These are phyloP conservation scores for Avena insularis DNA, from an alignment of 176 grass and related monocot genomes.

Conservation along the genomic window DNA sequence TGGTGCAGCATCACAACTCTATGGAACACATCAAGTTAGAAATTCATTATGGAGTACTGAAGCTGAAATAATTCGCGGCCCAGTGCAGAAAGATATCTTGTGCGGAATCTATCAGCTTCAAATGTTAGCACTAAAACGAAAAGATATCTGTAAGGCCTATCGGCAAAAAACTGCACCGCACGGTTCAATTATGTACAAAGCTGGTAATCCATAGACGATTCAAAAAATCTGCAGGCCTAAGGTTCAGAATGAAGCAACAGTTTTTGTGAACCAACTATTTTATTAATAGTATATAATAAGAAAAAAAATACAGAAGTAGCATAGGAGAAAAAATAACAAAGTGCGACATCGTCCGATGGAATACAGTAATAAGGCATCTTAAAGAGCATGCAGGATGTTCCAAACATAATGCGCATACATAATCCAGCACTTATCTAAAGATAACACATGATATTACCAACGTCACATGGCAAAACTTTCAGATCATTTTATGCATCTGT, in stretches of 20 bases:
- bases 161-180: conserved; percentile 28
- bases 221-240: conserved; percentile 1
- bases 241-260: conserved; percentile 2
- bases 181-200: neutral
- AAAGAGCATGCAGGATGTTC: neutral
- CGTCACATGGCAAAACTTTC: conserved; percentile 5
- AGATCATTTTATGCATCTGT: neutral
- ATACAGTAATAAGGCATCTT: conserved; percentile 4
- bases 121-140: neutral
- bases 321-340: conserved; percentile 9
- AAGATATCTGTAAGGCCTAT: neutral
- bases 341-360: conserved; percentile 17
- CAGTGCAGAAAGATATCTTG: neutral
- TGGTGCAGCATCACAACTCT: neutral
- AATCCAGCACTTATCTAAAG: conserved; percentile 15
- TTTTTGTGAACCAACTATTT: conserved; percentile 11
- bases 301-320: neutral
- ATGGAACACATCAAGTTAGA: neutral
- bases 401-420: neutral
- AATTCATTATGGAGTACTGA: neutral
- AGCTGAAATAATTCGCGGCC: conserved; percentile 14
- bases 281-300: conserved; percentile 7
- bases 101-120: neutral
- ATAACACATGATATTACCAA: neutral
- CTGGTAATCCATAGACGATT: neutral